phyloP scores from a whole-genome alignment of 208 protist species.

The Vickermania ingenoplastis region DNA sequence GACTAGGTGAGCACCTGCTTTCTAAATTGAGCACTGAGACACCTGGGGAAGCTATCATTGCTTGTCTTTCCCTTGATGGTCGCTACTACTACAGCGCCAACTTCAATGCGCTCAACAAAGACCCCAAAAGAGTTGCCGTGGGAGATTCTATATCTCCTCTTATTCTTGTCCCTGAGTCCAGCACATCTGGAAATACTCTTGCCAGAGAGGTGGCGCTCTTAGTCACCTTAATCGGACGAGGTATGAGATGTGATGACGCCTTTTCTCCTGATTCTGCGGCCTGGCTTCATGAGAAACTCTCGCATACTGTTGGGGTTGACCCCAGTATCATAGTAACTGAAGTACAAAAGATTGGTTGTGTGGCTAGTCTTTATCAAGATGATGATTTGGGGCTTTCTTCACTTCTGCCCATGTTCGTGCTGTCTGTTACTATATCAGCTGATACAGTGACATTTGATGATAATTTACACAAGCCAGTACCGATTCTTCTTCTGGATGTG shows the following conservation, averaged over 20 bases:
- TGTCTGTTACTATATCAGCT: not conserved
- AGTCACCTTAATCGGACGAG: not conserved
- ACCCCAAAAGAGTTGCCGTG: not conserved
- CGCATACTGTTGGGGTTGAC: not conserved
- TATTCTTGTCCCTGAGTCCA: not conserved
- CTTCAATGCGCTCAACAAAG: not conserved
- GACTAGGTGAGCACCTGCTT: constrained; percentile 1
- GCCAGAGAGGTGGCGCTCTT: not conserved
- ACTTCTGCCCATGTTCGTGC: not conserved
- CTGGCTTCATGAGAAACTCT: not conserved
- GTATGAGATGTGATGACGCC: not conserved
- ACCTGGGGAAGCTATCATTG: constrained; percentile 30
- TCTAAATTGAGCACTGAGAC: constrained; percentile 12
- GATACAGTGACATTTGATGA: not conserved
- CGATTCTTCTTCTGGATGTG: not conserved
- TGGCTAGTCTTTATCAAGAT: not conserved
- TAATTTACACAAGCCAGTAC: not conserved
- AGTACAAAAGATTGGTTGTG: not conserved
- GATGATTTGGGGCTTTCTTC: not conserved
- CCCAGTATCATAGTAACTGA: not conserved
- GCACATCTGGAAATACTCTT: constrained; percentile 1
- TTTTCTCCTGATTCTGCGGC: not conserved
- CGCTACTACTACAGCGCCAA: constrained; percentile 59
- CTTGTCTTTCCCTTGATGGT: constrained; percentile 52
- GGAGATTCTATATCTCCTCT: not conserved